phyloP scores from a whole-genome alignment of 2,329 filamentous ascomycete species.

The Curvularia hawaiiensis region DNA sequence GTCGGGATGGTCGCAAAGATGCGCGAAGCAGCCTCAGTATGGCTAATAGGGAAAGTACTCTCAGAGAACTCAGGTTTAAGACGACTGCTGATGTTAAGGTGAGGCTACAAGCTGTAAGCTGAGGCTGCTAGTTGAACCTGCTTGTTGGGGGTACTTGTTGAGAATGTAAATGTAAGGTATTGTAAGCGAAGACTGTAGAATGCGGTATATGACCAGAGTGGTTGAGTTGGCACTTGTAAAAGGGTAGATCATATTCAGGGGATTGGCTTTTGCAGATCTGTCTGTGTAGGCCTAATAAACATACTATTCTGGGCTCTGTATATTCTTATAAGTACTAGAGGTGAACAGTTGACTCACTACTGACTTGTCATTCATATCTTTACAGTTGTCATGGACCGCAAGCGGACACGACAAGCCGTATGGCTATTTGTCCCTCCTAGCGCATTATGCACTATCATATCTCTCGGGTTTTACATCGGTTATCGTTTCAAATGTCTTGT shows the following conservation, averaged over 20 bases:
- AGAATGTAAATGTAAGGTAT: too few relatives aligned
- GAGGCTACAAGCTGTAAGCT: too few relatives aligned
- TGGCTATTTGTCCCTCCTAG: background rate
- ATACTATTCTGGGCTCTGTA: background rate
- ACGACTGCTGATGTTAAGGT: background rate
- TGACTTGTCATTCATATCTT: background rate
- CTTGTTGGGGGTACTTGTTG: too few relatives aligned
- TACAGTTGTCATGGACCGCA: background rate
- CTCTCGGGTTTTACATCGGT: background rate
- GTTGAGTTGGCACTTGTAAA: too few relatives aligned
- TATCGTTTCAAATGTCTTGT: background rate
- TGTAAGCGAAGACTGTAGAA: too few relatives aligned
- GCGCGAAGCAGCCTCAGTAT: background rate
- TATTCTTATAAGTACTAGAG: background rate
- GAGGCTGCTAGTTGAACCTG: too few relatives aligned
- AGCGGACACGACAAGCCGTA: background rate
- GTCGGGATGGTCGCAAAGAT: background rate
- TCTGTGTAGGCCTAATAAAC: background rate
- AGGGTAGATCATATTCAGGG: background rate
- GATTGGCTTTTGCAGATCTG: background rate
- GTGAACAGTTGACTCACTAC: background rate
- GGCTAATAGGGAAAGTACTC: background rate
- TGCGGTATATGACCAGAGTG: too few relatives aligned
- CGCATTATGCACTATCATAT: background rate
- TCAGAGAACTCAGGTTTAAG: background rate